phyloP scores from a whole-genome alignment of 805 yeast species.

The Kodamaea fukazawae region DNA sequence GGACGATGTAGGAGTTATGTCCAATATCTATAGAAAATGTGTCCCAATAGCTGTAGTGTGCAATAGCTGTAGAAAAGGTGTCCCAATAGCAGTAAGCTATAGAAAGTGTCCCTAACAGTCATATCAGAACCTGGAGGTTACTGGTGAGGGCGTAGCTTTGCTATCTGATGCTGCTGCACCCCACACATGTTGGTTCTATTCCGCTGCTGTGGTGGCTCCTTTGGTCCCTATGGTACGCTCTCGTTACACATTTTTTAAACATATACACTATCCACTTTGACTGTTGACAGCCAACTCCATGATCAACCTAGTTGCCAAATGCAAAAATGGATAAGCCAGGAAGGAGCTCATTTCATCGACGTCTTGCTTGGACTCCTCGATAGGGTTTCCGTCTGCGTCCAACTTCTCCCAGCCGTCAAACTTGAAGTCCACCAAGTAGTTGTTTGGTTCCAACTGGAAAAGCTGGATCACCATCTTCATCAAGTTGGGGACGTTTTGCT shows the following conservation, averaged over 20 bases:
- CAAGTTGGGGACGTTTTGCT: slow-evolving; percentile 58
- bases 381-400: slow-evolving; percentile 18
- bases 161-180: too few species aligned
- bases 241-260: not conserved
- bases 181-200: too few species aligned
- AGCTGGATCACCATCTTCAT: slow-evolving; percentile 97
- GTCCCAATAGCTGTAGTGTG: too few species aligned
- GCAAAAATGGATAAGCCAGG: slow-evolving; percentile 92
- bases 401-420: slow-evolving; percentile 92
- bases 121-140: too few species aligned
- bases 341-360: slow-evolving; percentile 81
- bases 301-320: slow-evolving; percentile 84
- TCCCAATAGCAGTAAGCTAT: too few species aligned
- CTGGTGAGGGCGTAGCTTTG: too few species aligned
- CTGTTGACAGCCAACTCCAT: slow-evolving; percentile 97
- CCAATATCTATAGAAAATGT: too few species aligned
- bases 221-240: too few species aligned
- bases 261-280: slow-evolving; percentile 46
- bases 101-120: too few species aligned
- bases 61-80: too few species aligned
- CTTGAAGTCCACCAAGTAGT: slow-evolving; percentile 93
- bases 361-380: slow-evolving; percentile 32
- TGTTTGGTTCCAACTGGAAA: slow-evolving; percentile 93
- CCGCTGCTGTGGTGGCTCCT: too few species aligned
- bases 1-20: too few species aligned